Evolutionary conservation across 208 protist species (phyloP).

Genomic region (Entamoeba nuttalli): DNA sequence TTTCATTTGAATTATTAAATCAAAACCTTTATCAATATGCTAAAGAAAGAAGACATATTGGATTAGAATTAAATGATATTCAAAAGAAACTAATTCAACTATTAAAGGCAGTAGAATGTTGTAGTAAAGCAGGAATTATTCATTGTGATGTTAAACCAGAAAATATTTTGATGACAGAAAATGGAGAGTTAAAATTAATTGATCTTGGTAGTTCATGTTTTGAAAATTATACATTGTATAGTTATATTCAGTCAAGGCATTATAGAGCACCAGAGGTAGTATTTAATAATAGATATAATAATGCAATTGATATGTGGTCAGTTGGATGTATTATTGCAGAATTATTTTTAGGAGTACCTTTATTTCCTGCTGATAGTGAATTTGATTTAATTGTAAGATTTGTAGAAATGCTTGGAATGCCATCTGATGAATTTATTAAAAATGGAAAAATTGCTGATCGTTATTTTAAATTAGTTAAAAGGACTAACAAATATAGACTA

Average conservation of each 20-base stretch:
- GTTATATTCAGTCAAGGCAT: conserved; percentile 75
- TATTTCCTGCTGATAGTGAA: conserved; percentile 79
- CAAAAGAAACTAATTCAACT: conserved; percentile 32
- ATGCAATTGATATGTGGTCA: conserved; percentile 88
- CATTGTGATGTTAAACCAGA: conserved; percentile 56
- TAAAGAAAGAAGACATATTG: not conserved
- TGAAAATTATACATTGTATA: conserved; percentile 54
- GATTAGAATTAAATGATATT: not conserved
- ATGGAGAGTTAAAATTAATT: not conserved
- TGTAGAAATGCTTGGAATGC: not conserved
- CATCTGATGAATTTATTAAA: not conserved
- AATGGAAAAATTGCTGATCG: not conserved
- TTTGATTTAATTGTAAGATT: conserved; percentile 28
- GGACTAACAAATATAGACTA: not conserved
- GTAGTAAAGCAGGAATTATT: conserved; percentile 23
- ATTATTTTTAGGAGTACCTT: conserved; percentile 51
- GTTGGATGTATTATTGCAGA: conserved; percentile 91
- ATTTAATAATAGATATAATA: conserved; percentile 66
- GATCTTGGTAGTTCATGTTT: conserved; percentile 38
- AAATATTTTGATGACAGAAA: conserved; percentile 50
- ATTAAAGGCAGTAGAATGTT: conserved; percentile 11
- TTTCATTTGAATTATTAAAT: conserved; percentile 62
- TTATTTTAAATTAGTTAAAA: not conserved
- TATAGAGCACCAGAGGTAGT: conserved; percentile 79
- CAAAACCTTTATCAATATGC: not conserved